Evolutionary conservation across 108 stramenopile genomes (phyloP), one percentile per base, ranked within the genome.

Genomic region (Skeletonema marinoi): DNA sequence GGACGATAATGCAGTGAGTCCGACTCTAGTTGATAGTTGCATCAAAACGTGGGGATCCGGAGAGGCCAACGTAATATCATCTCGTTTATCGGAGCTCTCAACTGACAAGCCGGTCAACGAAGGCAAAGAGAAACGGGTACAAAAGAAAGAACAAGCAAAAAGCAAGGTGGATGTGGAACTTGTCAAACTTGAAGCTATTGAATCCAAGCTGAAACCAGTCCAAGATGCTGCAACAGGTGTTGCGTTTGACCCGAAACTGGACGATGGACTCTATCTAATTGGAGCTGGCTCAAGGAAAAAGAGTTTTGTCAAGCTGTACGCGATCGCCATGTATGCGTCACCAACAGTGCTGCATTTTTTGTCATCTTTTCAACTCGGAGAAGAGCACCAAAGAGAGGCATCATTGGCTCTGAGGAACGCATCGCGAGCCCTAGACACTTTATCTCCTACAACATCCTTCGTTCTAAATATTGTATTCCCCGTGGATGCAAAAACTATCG

Each of bases 241-340:
- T 32, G 48, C 67, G 8, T 68, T 68, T 25, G 31, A 68, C 29
- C 67, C 67, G 1, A 68, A 68, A 46, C 48, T 68, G 44, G 67
- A 50, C 29, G 67, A 68, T 17, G 67, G 67, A 51, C 48, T 68
- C 12, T 68, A 68, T 44, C 67, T 68, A 32, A 51, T 68, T 21
- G 67, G 67, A 25, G 67, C 67, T 32, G 67, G 67, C 16, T 21
- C 67, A 32, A 44, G 67, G 8, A 68, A 44, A 12, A 68, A 51
- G 19, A 30, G 32, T 32, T 66, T 66, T 66, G 67, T 68, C 7
- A 68, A 48, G 29, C 67, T 68, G 4, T 68, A 68, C 67, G 48
- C 67, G 29, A n/a, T 68, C 29, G 67, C 67, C 44, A 68, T 68
- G 32, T 68, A 68, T 50, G 67, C 46, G 29, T 68, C 67, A 50